Conservation (phyloP, 1,284 basidiomycete genomes). For the Cutaneotrichosporon sp. region DNA sequence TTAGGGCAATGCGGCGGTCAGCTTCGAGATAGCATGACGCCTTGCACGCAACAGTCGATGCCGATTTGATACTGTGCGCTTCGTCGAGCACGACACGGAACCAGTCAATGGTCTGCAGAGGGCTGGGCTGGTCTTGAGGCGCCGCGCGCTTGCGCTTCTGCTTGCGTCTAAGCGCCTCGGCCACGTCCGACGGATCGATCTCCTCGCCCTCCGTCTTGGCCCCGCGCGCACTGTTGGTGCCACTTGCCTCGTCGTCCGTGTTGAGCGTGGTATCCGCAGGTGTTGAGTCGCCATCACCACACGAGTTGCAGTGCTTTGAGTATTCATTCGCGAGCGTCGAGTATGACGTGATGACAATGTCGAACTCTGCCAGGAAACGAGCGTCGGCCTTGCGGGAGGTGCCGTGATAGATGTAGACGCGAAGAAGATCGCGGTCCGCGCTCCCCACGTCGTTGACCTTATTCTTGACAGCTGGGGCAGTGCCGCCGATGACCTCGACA, state of each 20-base stretch:
- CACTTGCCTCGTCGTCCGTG: conserved; percentile 35
- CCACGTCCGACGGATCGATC: conserved; percentile 56
- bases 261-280: conserved; percentile 35
- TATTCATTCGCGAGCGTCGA: conserved; percentile 92
- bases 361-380: conserved; percentile 80
- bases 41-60: conserved; percentile 83
- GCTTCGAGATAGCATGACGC: conserved; percentile 93
- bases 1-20: conserved; percentile 86
- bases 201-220: conserved; percentile 51
- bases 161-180: conserved; percentile 54
- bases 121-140: conserved; percentile 62
- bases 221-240: background rate
- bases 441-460: conserved; percentile 21
- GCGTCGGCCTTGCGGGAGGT: conserved; percentile 81
- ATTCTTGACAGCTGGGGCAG: conserved; percentile 24
- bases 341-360: conserved; percentile 96
- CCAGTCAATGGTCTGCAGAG: conserved; percentile 95
- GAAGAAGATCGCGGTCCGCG: conserved; percentile 51
- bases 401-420: conserved; percentile 95
- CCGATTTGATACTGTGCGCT: conserved; percentile 97
- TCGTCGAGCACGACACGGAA: conserved; percentile 97
- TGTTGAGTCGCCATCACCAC: conserved; percentile 46
- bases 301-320: conserved; percentile 74
- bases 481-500: conserved; percentile 67
- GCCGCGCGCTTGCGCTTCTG: conserved; percentile 41